These are phyloP conservation scores for Pseudogymnoascus sp. DNA, from an alignment of 2,329 filamentous ascomycete genomes.

Conservation along the genomic window DNA sequence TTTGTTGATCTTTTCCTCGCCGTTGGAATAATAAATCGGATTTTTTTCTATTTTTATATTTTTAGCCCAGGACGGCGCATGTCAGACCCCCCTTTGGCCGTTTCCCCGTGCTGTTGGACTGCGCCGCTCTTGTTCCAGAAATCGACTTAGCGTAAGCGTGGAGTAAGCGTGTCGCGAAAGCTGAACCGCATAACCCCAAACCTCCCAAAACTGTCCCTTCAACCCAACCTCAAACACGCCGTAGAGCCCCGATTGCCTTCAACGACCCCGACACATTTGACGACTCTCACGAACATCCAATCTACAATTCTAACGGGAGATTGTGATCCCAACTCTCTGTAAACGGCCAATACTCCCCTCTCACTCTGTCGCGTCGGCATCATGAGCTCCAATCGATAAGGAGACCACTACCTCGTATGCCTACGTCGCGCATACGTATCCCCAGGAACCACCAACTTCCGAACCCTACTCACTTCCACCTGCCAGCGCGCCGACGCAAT, in stretches of 20 bases:
- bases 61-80: constrained; percentile 7
- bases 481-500: constrained; percentile 28
- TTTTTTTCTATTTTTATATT: constrained; percentile 13
- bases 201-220: neutral
- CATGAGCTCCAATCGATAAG: constrained; percentile 10
- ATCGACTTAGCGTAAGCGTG: neutral
- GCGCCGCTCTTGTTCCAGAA: constrained; percentile 7
- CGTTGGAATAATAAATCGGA: neutral
- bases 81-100: neutral
- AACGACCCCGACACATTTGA: neutral
- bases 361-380: neutral
- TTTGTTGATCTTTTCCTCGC: neutral
- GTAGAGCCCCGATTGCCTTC: neutral
- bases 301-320: neutral
- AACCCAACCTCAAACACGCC: neutral
- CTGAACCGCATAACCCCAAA: constrained; percentile 6
- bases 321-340: neutral
- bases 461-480: neutral
- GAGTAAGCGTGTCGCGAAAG: constrained; percentile 6
- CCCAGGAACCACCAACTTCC: neutral
- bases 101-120: neutral
- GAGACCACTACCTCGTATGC: constrained; percentile 1
- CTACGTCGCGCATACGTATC: neutral
- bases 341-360: neutral
- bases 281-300: neutral